phyloP scores from a whole-genome alignment of 257 asterid species.

The Oldenlandia corymbosa region DNA sequence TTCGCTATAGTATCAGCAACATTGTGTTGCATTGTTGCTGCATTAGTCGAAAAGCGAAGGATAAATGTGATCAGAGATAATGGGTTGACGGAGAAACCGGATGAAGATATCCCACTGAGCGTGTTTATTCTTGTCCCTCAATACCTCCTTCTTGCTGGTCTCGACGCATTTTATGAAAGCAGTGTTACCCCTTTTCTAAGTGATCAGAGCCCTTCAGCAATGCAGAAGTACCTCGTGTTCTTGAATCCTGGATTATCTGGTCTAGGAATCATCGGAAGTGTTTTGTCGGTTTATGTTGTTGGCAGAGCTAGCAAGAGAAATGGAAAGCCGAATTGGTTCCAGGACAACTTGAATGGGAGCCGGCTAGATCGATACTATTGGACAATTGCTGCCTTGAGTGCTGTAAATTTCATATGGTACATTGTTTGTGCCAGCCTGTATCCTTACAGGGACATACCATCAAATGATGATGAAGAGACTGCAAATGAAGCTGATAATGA shows the following conservation, averaged over 20 bases:
- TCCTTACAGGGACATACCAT: constrained; percentile 1
- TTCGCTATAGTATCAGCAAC: constrained; percentile 36
- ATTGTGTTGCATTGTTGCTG: constrained; percentile 51
- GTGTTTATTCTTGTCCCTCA: constrained; percentile 46
- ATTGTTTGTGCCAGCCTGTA: background rate
- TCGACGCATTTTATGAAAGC: constrained; percentile 26
- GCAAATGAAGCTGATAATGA: background rate
- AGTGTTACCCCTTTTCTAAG: constrained; percentile 27
- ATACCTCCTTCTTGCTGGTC: constrained; percentile 40
- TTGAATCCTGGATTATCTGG: constrained; percentile 33
- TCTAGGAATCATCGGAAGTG: constrained; percentile 37
- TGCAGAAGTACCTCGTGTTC: constrained; percentile 22
- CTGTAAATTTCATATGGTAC: constrained; percentile 30
- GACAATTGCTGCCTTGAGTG: constrained; percentile 40
- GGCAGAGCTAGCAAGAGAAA: constrained; percentile 43
- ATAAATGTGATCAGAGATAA: constrained; percentile 22
- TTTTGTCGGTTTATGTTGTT: constrained; percentile 35
- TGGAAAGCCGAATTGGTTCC: constrained; percentile 46
- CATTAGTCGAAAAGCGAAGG: constrained; percentile 39
- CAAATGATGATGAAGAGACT: background rate
- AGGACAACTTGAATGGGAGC: constrained; percentile 40
- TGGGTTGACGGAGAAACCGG: constrained; percentile 29
- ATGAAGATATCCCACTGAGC: constrained; percentile 31
- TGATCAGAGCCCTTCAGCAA: constrained; percentile 22
- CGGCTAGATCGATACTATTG: constrained; percentile 55